Percentiles rank a stretch among this genome's conserved stretches.
Evolutionary conservation across 805 yeast genomes (phyloP).

Genomic region (Nakazawaea molendinolei): DNA sequence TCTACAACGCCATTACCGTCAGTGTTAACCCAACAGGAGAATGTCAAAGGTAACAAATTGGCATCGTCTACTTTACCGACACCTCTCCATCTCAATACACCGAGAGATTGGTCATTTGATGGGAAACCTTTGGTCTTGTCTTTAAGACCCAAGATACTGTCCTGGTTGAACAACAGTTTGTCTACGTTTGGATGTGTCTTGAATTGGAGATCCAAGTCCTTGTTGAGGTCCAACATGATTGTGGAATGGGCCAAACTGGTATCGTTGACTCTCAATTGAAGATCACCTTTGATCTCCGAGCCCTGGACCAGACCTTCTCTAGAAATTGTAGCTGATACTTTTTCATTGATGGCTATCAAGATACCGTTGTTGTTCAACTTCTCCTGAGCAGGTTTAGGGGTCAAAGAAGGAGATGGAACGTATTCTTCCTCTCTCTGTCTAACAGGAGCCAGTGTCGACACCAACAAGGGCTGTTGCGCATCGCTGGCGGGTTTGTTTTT

Average conservation of each 20-base stretch:
- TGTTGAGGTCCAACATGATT: constrained; percentile 47
- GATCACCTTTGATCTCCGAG: constrained; percentile 84
- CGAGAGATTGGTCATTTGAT: constrained; percentile 80
- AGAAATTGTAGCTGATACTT: constrained; percentile 65
- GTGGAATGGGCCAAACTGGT: constrained; percentile 62
- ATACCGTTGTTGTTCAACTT: constrained; percentile 64
- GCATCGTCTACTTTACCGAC: constrained; percentile 57
- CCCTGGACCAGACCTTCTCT: constrained; percentile 74
- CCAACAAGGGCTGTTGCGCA: constrained; percentile 24
- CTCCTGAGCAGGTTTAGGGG: constrained; percentile 18
- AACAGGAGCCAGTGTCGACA: constrained; percentile 19
- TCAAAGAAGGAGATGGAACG: constrained; percentile 16
- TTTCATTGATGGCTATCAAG: constrained; percentile 70
- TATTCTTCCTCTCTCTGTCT: constrained; percentile 20
- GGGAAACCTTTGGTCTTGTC: constrained; percentile 82
- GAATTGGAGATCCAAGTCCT: constrained; percentile 52
- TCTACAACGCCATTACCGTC: constrained; percentile 55
- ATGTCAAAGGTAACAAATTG: constrained; percentile 53
- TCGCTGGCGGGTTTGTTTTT: constrained; percentile 22
- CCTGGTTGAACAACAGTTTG: constrained; percentile 54
- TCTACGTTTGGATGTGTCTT: constrained; percentile 98
- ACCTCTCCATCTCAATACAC: constrained; percentile 90
- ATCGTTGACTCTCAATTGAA: constrained; percentile 81
- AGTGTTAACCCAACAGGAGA: constrained; percentile 80
- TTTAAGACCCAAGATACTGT: constrained; percentile 61